These are phyloP conservation scores for Exsudoporus floridanus DNA, from an alignment of 1,284 basidiomycete species.

Conservation along the genomic window DNA sequence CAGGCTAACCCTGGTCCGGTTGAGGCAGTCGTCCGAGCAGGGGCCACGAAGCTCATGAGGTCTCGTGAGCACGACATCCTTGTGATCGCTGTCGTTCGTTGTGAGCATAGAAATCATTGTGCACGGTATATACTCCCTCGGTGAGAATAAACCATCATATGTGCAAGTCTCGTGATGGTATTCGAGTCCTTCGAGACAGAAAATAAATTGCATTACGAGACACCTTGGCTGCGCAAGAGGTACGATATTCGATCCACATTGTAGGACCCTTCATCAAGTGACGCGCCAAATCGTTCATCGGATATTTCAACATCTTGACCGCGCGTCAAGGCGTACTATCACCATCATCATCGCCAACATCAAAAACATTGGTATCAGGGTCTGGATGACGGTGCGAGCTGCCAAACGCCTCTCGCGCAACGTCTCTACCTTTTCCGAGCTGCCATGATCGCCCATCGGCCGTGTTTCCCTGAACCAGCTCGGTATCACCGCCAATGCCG, in stretches of 20 bases:
- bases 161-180: too few relatives aligned
- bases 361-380: conserved; percentile 13
- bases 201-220: neutral
- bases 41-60: too few relatives aligned
- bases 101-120: too few relatives aligned
- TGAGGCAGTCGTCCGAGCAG: too few relatives aligned
- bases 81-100: too few relatives aligned
- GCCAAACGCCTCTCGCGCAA: conserved; percentile 37
- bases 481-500: conserved; percentile 47
- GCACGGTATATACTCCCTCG: too few relatives aligned
- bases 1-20: too few relatives aligned
- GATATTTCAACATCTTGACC: neutral
- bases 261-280: too few relatives aligned
- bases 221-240: neutral
- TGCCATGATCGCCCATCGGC: conserved; percentile 40
- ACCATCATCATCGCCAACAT: conserved; percentile 15
- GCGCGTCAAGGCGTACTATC: conserved; percentile 4
- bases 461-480: conserved; percentile 37
- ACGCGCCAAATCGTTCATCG: neutral
- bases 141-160: too few relatives aligned
- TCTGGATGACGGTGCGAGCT: conserved; percentile 7
- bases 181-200: neutral
- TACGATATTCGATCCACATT: neutral
- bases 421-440: conserved; percentile 40
- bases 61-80: too few relatives aligned